These are phyloP conservation scores for Ophiocytium majus DNA, from an alignment of 352 stramenopile species.

Conservation along the genomic window DNA sequence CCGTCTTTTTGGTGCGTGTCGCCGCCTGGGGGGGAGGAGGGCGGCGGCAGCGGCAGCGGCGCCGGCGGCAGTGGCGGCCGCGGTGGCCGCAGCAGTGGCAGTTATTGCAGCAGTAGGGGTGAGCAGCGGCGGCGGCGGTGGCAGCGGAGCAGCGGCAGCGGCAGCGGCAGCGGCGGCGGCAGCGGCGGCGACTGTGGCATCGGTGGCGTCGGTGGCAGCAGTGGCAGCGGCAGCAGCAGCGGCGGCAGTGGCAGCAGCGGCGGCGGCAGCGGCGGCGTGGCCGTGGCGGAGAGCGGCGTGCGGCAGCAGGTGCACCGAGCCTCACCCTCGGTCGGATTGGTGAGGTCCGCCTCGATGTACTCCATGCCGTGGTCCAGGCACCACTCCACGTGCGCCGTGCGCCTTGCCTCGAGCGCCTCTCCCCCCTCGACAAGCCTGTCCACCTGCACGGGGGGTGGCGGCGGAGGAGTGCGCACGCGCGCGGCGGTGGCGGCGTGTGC, in stretches of 20 bases:
- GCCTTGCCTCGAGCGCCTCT: too few species aligned
- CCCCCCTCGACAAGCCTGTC: too few species aligned
- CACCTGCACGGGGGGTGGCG: too few species aligned
- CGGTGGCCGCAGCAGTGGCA: not conserved
- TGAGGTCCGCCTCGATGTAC: conserved; percentile 49
- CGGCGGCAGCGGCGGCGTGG: not conserved
- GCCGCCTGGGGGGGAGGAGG: not conserved
- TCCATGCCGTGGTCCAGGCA: conserved; percentile 51
- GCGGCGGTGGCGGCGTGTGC: too few species aligned
- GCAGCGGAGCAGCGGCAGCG: not conserved
- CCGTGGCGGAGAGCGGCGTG: not conserved
- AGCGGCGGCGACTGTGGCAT: not conserved
- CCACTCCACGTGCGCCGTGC: conserved; percentile 28
- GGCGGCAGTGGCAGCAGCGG: not conserved
- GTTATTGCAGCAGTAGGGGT: too few species aligned
- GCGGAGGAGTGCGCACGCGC: too few species aligned
- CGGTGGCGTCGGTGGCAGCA: not conserved
- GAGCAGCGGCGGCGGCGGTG: not conserved
- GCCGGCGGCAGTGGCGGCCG: not conserved
- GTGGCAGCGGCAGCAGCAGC: not conserved
- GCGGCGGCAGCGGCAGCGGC: not conserved
- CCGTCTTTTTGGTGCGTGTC: not conserved
- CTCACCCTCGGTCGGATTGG: conserved; percentile 23
- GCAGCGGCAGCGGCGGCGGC: not conserved
- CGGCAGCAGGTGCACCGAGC: too few species aligned